Conservation (phyloP, 1,284 basidiomycete species). For the Phylloporus sp. region DNA sequence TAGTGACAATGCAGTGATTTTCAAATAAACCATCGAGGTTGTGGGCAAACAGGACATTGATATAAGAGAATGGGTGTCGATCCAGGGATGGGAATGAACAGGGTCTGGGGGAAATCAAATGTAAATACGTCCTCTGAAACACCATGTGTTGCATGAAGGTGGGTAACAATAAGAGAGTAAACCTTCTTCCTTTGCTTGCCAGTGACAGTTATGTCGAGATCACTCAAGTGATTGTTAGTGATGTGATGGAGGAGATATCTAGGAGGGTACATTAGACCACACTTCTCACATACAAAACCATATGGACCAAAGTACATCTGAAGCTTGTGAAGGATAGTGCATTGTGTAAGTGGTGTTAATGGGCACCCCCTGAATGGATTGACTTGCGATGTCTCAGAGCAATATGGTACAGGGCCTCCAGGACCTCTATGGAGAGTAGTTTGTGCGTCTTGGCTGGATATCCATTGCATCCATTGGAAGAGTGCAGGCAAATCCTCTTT, state of each 20-base stretch:
- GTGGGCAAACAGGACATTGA: background rate
- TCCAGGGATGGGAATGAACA: background rate
- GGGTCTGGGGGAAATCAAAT: background rate
- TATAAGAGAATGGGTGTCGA: background rate
- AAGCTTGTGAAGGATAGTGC: constrained; percentile 1
- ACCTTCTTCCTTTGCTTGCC: background rate
- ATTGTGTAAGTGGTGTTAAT: background rate
- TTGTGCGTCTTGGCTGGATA: background rate
- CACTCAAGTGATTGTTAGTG: background rate
- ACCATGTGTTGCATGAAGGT: background rate
- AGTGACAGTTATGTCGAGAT: background rate
- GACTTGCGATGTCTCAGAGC: background rate
- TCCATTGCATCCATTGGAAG: background rate
- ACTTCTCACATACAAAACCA: background rate
- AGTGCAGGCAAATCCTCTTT: background rate
- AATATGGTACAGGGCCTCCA: background rate
- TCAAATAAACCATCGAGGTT: background rate
- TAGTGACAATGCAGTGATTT: background rate
- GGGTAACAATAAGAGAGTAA: background rate
- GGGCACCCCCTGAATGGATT: background rate
- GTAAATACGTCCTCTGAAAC: background rate
- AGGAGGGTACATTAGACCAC: constrained; percentile 3
- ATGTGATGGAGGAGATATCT: constrained; percentile 5
- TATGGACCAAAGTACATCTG: constrained; percentile 7
- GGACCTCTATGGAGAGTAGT: background rate